A percentile compares a stretch with the other conserved stretches of the same genome.
phyloP scores from a whole-genome alignment of 2,329 filamentous ascomycete species.

The Alternaria rosae region DNA sequence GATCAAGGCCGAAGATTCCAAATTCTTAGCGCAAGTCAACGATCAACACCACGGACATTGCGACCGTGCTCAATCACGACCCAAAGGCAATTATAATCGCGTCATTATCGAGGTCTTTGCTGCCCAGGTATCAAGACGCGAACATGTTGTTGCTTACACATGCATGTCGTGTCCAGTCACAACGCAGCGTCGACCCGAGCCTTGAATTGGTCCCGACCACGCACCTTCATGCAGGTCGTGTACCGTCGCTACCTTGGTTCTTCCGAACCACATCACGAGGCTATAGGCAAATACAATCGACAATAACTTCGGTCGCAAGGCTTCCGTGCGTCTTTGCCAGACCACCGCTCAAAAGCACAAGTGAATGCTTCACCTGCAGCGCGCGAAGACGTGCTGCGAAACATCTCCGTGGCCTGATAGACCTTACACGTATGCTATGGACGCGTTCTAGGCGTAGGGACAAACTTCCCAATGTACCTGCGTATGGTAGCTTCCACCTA shows the following conservation, averaged over 20 bases:
- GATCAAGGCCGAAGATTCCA: conserved; percentile 4
- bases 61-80: neutral
- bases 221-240: conserved; percentile 5
- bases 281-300: conserved; percentile 1
- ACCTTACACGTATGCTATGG: neutral
- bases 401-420: neutral
- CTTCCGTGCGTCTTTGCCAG: neutral
- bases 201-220: conserved; percentile 6
- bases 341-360: neutral
- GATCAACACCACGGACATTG: neutral
- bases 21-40: neutral
- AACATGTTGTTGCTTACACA: conserved; percentile 11
- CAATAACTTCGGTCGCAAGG: conserved; percentile 18
- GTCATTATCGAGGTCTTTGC: neutral
- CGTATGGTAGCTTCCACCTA: conserved; percentile 1
- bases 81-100: neutral
- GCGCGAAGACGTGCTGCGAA: neutral
- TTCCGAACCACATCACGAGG: neutral
- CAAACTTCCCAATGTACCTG: conserved; percentile 5
- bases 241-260: neutral
- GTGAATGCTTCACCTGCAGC: neutral
- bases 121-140: neutral
- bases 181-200: conserved; percentile 26
- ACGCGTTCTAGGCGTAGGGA: neutral
- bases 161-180: conserved; percentile 25